Conservation (phyloP, 83 land plant species). For the Thuja plicata region DNA sequence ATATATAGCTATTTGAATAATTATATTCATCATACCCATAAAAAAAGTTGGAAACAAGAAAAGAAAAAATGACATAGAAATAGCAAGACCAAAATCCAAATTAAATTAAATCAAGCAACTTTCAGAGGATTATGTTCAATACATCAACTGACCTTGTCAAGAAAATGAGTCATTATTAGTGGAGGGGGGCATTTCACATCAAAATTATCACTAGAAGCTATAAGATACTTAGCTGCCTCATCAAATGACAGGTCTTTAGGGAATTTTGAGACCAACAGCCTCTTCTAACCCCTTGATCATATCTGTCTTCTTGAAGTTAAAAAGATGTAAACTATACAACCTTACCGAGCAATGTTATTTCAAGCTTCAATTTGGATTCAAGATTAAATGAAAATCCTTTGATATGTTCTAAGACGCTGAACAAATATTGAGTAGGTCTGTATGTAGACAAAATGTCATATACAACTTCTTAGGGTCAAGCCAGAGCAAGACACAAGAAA, state of each 20-base stretch:
- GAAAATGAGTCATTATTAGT: slow-evolving; percentile 78
- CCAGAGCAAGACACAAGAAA: too few species aligned
- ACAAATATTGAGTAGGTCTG: too few species aligned
- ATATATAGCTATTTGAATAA: background rate
- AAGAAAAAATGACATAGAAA: background rate
- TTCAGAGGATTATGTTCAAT: background rate
- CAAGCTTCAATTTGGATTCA: too few species aligned
- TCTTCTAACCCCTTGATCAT: slow-evolving; percentile 85
- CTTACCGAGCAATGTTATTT: too few species aligned
- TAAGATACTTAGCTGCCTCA: slow-evolving; percentile 70
- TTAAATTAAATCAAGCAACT: background rate
- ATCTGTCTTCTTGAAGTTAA: slow-evolving; percentile 73
- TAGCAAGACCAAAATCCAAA: background rate
- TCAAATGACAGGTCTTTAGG: slow-evolving; percentile 72
- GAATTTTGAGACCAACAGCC: slow-evolving; percentile 64
- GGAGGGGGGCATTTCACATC: slow-evolving; percentile 94
- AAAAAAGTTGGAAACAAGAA: background rate
- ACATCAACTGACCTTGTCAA: slow-evolving; percentile 73
- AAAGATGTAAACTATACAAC: background rate
- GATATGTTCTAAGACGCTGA: too few species aligned
- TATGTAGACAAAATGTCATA: too few species aligned
- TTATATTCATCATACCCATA: background rate
- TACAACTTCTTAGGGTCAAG: too few species aligned
- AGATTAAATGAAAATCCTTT: too few species aligned
- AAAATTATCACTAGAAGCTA: slow-evolving; percentile 60